Evolutionary conservation across 1,284 basidiomycete species (phyloP).

Genomic region (Puccinia novopanici): DNA sequence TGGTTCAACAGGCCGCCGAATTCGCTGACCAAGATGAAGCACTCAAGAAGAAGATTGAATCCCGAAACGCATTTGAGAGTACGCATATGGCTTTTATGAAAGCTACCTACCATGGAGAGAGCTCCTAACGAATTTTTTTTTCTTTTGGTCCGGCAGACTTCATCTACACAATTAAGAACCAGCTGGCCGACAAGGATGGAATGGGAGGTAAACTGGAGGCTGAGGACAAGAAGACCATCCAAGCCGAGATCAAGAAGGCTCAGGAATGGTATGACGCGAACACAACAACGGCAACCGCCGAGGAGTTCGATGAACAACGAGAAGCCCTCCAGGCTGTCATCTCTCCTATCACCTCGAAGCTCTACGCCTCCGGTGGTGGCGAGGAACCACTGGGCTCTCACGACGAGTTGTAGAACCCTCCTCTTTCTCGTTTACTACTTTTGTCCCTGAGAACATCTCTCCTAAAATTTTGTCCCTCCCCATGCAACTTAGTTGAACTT

Average conservation of each 20-base stretch:
- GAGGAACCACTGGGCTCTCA: conserved; percentile 55
- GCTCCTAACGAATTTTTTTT: neutral
- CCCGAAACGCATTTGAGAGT: conserved; percentile 66
- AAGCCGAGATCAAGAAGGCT: conserved; percentile 80
- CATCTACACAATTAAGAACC: conserved; percentile 77
- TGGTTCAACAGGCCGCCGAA: conserved; percentile 89
- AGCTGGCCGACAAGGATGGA: conserved; percentile 81
- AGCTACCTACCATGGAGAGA: too few relatives aligned
- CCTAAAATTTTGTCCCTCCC: too few relatives aligned
- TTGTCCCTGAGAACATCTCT: too few relatives aligned
- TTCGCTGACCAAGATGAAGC: conserved; percentile 71
- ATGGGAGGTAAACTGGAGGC: conserved; percentile 83
- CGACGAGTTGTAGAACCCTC: conserved; percentile 54
- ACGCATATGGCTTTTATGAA: too few relatives aligned
- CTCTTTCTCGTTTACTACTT: neutral
- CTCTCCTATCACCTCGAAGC: conserved; percentile 73
- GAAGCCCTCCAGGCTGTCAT: conserved; percentile 77
- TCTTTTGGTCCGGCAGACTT: conserved; percentile 15
- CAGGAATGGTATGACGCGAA: conserved; percentile 87
- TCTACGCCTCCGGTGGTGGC: conserved; percentile 66
- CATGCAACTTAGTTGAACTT: too few relatives aligned
- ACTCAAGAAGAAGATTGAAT: conserved; percentile 66
- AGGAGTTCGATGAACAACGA: conserved; percentile 76
- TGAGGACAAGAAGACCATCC: conserved; percentile 85
- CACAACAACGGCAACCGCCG: conserved; percentile 73